Evolutionary conservation across 495 filamentous ascomycete genomes (phyloP), one percentile per base, ranked within the genome.

Genomic region (Apodospora peruviana): DNA sequence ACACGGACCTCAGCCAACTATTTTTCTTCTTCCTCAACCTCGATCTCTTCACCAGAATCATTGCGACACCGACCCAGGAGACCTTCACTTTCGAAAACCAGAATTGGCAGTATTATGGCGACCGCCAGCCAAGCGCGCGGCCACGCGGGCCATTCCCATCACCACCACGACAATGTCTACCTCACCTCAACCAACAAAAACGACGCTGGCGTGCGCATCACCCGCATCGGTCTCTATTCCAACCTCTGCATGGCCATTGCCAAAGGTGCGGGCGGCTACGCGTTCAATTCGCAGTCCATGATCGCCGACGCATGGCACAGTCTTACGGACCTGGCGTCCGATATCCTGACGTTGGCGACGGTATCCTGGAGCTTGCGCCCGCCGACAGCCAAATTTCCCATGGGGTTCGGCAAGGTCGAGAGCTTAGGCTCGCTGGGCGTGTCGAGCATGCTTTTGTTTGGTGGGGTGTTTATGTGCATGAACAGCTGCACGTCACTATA

Each of bases 321-420:
- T 43, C 73, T 96, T 32, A 95, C 91, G 21, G 93, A 98, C 69
- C 78, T 98, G 17, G 88, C 95, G 45, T 95, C 89, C 37, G 93
- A 98, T 67, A 76, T 97, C 57, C 80, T 96, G 60, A 98, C 93
- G 1, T 75, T 98, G 27, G 86, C 86, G 5, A 98, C 93, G 22
- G 89, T 98, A 43, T 86, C 90, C 1, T 95, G 88, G 83, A 91
- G 89, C 29, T 66, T 96, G 27, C 86, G 84, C 53, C 83, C 86
- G 19, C 91, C 93, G 1, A 88, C 86, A 12, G 77, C 82, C 25
- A 74, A 78, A 27, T 97, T 96, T 64, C 93, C 93, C 14, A 76
- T 79, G 58, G 93, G 93, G 4, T 98, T 94, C 59, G 93, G 93
- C 50, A 98, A 98, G 71, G 77, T 98, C n/a, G 93, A 98, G 71